Base-by-base conservation (phyloP, 148 eudicot species). In the Oxyria digyna region DNA sequence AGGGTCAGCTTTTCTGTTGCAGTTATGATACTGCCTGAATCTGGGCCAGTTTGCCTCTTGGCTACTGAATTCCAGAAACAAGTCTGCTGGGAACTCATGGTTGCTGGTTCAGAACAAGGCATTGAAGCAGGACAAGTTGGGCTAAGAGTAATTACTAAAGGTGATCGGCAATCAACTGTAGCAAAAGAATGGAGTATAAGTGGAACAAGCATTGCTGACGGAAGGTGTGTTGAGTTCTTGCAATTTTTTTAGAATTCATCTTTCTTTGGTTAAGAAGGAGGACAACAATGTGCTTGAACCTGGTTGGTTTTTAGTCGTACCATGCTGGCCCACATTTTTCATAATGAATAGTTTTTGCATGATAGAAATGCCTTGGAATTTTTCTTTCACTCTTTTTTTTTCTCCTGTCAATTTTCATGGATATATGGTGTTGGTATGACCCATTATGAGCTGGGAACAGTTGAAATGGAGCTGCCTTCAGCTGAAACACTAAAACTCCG, bases 101-200 rank as follows among this genome's bases (percentile, higher is more conserved):
- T 95, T 69, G 99, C 99, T 37, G 99, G 99, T 35, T 80, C 99
- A 59, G 99, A 95, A 69, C 99, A 95, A 85, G 99, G 99, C 54
- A 87, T 95, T 68, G 99, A 95, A 69, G 91, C 99, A 46, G 99
- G 99, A 63, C 99, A 95, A 79, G 99, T 95, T 72, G 99, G 97
- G 74, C 91, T 95, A 48, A 83, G 87, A 75, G 71, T 91, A 42
- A 91, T 91, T 73, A 87, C 89, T 11, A 91, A 87, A 87, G 87
- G 91, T 71, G 99, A 88, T 73, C 87, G 86, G 74, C 96, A 90
- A 76, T 81, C 85, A 69, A 84, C 89, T 59, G 89, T 84, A 9
- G 85, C 89, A 4, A 95, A 88, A 76, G 99, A 95, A 81, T 91
- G 99, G 99, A 88, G 88, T 82, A 87, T 95, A 74, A 78, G 96